Base-by-base conservation (phyloP, 345 rosid genomes). In the Brassica incana region DNA sequence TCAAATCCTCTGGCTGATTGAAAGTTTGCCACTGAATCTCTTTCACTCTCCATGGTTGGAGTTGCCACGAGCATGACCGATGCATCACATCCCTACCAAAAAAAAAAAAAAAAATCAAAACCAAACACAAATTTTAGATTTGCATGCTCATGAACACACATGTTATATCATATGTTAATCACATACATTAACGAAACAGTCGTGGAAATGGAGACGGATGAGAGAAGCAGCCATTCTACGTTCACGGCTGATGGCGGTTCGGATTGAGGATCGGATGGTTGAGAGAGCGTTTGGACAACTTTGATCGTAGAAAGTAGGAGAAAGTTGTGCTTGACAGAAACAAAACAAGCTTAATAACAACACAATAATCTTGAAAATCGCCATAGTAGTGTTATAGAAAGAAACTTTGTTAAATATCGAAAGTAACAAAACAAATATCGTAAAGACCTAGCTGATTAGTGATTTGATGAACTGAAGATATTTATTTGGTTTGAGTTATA, bases 141-240 rank as follows among this genome's bases (percentile, higher is more conserved):
- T 69, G 30, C 30, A 27, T 27, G 77, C 5, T 52, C 80, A 45
- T 29, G 15, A 59, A 48, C 62, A 66, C 50, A 52, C 3, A 7
- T 40, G 23, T 40, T 33, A 11, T 14, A 52, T 35, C 72, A 65
- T 5, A 45, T 40, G 27, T 36, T 29, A 6, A 4, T 2, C 12
- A 38, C 69, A 9, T 81, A 81, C 84, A 35, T 72, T 77, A 70
- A 88, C 91, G 3, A 89, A 89, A 54, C 89, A 89, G 18, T 89
- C 89, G 6, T 85, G 92, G 81, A 89, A 89, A 59, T 87, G 90
- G 40, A 89, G 91, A 70, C 88, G 93, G 74, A 88, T 71, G 25
- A 88, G 88, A 40, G 88, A 88, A 9, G 90, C 90, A 4, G 90
- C 91, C 90, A 89, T 88, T 62, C 91, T 73, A 33, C 86, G 86